These are phyloP conservation scores for Tremella fuciformis DNA, from an alignment of 768 basidiomycete genomes.

Conservation along the genomic window DNA sequence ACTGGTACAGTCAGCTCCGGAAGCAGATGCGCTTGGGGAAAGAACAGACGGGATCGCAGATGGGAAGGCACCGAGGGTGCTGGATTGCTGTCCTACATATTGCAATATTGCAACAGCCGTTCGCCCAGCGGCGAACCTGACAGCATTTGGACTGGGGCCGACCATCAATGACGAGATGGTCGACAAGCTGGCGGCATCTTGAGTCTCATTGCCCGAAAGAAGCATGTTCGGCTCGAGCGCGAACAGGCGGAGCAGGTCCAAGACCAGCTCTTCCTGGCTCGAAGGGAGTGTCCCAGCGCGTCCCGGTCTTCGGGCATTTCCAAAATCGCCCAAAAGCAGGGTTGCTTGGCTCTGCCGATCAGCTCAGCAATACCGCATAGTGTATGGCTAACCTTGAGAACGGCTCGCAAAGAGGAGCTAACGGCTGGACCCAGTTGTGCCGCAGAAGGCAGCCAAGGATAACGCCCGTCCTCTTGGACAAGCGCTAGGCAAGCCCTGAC, in stretches of 20 bases:
- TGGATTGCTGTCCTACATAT: neutral
- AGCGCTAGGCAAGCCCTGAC: slow-evolving; percentile 71
- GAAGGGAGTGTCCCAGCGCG: slow-evolving; percentile 15
- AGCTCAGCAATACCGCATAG: no score
- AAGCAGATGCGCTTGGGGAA: neutral
- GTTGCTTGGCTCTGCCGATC: no score
- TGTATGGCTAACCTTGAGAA: slow-evolving; percentile 32
- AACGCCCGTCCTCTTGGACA: slow-evolving; percentile 61
- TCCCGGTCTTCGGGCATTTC: neutral
- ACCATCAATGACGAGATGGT: slow-evolving; percentile 24
- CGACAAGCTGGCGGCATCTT: slow-evolving; percentile 11
- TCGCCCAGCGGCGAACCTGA: slow-evolving; percentile 23
- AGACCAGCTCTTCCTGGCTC: slow-evolving; percentile 18
- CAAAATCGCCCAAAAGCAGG: no score
- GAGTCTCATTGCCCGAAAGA: slow-evolving; percentile 6
- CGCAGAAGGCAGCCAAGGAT: slow-evolving; percentile 26
- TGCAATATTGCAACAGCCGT: neutral
- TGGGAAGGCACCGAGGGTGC: no score
- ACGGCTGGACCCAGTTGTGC: slow-evolving; percentile 11
- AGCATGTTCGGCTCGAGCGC: slow-evolving; percentile 24
- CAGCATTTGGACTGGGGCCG: slow-evolving; percentile 17
- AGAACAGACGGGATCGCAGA: neutral
- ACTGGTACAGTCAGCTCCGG: slow-evolving; percentile 13
- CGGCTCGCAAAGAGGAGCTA: slow-evolving; percentile 12
- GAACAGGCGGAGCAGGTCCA: slow-evolving; percentile 28